Evolutionary conservation across 2,329 filamentous ascomycete genomes (phyloP), one percentile per base, ranked within the genome.

Genomic region (Talaromyces sp.): DNA sequence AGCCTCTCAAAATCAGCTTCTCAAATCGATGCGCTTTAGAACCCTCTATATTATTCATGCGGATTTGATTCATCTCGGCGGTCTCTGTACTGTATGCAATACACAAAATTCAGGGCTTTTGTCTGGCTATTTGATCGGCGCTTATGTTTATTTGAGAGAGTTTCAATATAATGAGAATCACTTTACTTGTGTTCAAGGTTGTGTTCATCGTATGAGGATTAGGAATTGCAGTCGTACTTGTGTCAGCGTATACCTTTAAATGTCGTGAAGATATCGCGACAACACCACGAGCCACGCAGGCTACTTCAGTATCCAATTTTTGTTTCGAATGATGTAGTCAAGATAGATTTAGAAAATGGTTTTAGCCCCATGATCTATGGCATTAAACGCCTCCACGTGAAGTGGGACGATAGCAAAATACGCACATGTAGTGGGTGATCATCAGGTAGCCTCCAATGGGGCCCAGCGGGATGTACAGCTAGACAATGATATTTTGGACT

Each of bases 81-180:
- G 52, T 56, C 52, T 56, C 52, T 56, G 52, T 56, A 56, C 52
- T 56, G 22, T 56, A 56, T 37, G n/a, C 52, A 37, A 22, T 35
- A 56, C 52, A n/a, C 19, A 54, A 56, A 56, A 37, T 37, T 52
- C 33, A 56, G 52, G 52, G 33, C 19, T 54, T 33, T 45, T 13
- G 3, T 43, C 58, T 60, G 58, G 58, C 39, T 49, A 39, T 45
- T 50, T 60, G 31, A 27, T 39, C 33, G 52, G 52, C 52, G 52
- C 52, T 52, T 56, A 39, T 56, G 52, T 11, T 31, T 24, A 24
- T 47, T 60, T 35, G 37, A 33, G 35, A 31, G 57, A 33, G 14
- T 10, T 43, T 19, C 19, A 39, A 33, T 49, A 49, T 60, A 60
- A 69, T 66, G 49, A 31, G 27, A 31, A 31, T 31, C 27, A 31